Evolutionary conservation across 306 rosid genomes (phyloP), one percentile per base, ranked within the genome.

Genomic region (Glycine latifolia): DNA sequence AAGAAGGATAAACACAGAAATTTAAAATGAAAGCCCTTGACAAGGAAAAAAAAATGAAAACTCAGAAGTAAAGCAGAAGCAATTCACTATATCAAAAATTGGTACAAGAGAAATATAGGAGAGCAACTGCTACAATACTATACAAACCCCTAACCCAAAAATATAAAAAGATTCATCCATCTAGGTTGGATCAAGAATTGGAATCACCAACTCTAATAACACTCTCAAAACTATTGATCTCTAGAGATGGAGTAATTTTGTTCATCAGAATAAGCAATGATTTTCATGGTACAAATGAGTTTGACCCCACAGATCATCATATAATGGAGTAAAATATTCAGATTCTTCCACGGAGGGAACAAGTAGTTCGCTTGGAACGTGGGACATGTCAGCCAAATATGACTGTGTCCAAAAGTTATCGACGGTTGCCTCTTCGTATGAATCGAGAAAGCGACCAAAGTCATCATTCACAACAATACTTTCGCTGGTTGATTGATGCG

Each of bases 331-430:
- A 66, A 13, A 77, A 81, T 81, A 72, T 41, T 85, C 83, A 10
- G 72, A 73, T 68, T 76, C 79, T 11, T 6, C 26, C 10, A 63
- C 76, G 31, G 31, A 26, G 31, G 31, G 31, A 26, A 26, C 31
- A 26, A 26, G 2, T 26, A 26, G 31, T 26, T 26, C 31, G 31
- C 31, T 26, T 26, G 31, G 31, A 26, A 26, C 31, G 14, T 75
- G 46, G n/a, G 58, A 62, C 68, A 79, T 17, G 67, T 79, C 87
- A 35, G 10, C 31, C 1, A 54, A 39, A 69, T 17, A 76, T 75
- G 85, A 77, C 8, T 83, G 68, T 26, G 86, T 70, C 87, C 83
- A 83, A 75, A 86, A 79, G 52, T 69, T 83, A 20, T 75, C 79
- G 12, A 37, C 26, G 1, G 77, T 55, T 7, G 50, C 16, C 4